Conservation (phyloP, 1,139 yeast species). For the Candida anutae region DNA sequence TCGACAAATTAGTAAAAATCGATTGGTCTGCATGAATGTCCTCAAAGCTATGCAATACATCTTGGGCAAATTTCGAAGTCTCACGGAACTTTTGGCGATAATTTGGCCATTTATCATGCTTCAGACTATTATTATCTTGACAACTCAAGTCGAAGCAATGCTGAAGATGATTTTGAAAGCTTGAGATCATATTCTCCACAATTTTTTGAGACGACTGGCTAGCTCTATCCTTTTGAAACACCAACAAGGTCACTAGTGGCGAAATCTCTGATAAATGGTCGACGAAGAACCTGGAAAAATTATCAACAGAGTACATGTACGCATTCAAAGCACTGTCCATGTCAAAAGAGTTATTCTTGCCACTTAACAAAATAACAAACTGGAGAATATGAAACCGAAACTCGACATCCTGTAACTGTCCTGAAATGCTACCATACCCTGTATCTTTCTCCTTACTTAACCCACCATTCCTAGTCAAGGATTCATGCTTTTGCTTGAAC, state of each 20-base stretch:
- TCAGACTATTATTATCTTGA: background rate
- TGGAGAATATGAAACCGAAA: conserved; percentile 60
- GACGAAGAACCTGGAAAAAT: conserved; percentile 41
- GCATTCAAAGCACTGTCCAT: conserved; percentile 35
- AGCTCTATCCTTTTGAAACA: conserved; percentile 19
- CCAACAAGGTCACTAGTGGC: conserved; percentile 43
- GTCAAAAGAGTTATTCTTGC: conserved; percentile 9
- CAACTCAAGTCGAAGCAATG: conserved; percentile 13
- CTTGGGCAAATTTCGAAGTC: conserved; percentile 29
- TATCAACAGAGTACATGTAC: conserved; percentile 45
- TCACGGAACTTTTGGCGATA: too few relatives aligned
- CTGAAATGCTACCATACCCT: background rate
- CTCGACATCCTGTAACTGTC: conserved; percentile 28
- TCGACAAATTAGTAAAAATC: conserved; percentile 30
- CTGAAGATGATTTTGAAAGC: conserved; percentile 19
- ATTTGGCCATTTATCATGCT: background rate
- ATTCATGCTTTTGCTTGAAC: conserved; percentile 22
- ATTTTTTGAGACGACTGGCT: conserved; percentile 12
- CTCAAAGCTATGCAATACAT: conserved; percentile 29
- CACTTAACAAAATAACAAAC: conserved; percentile 37
- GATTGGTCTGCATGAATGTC: conserved; percentile 25
- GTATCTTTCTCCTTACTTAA: conserved; percentile 3
- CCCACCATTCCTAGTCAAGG: background rate
- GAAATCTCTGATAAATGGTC: conserved; percentile 39
- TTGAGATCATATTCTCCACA: conserved; percentile 14